Evolutionary conservation across 1,284 basidiomycete species (phyloP).

Genomic region (Leucoagaricus sp.): DNA sequence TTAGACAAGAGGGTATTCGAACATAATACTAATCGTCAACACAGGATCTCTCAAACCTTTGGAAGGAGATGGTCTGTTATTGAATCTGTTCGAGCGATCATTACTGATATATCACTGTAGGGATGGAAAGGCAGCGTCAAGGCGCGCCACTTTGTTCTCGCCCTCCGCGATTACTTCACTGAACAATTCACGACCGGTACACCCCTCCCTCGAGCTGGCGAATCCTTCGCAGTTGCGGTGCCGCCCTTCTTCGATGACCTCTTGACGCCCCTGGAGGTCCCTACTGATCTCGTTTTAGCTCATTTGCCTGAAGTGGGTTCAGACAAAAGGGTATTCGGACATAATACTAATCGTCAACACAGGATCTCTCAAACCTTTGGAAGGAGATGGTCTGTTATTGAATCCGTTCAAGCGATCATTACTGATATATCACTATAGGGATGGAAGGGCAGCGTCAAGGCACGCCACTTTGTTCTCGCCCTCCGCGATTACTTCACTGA

Average conservation of each 20-base stretch:
- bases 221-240: background rate
- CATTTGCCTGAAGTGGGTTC: background rate
- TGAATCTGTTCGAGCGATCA: background rate
- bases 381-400: constrained; percentile 31
- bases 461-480: constrained; percentile 41
- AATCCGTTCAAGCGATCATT: background rate
- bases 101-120: constrained; percentile 19
- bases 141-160: constrained; percentile 41
- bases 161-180: constrained; percentile 40
- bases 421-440: constrained; percentile 26
- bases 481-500: constrained; percentile 41
- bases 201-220: background rate
- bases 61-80: constrained; percentile 35
- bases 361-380: constrained; percentile 32
- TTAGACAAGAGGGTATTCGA: too few species aligned
- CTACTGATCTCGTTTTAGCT: background rate
- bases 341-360: too few species aligned
- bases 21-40: background rate
- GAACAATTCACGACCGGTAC: constrained; percentile 28
- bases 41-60: constrained; percentile 29
- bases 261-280: too few species aligned
- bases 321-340: too few species aligned
- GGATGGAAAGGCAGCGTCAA: constrained; percentile 45
- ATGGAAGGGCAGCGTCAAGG: constrained; percentile 45
- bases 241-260: background rate